Conservation (phyloP, 164 flowering plant species). For the Sedum album region DNA sequence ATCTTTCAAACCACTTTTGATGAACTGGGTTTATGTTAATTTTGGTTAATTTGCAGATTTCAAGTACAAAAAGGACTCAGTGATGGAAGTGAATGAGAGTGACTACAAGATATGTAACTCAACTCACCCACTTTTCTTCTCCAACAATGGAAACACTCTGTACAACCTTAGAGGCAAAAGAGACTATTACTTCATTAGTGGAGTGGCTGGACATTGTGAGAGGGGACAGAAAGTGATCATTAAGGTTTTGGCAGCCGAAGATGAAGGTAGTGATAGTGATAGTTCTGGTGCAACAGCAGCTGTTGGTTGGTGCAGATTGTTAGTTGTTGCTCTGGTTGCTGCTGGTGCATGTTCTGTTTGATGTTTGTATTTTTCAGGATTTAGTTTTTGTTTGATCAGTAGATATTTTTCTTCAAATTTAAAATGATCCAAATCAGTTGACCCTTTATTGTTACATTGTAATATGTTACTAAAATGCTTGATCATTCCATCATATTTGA, state of each 20-base stretch:
- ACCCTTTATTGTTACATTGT: background rate
- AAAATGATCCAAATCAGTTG: no score
- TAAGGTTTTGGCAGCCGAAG: slow-evolving; percentile 28
- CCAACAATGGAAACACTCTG: slow-evolving; percentile 51
- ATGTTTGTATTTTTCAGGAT: background rate
- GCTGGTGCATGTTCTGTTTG: slow-evolving; percentile 8
- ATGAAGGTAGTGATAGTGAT: background rate
- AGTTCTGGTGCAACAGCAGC: slow-evolving; percentile 13
- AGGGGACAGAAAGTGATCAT: slow-evolving; percentile 60
- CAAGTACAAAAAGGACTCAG: slow-evolving; percentile 57
- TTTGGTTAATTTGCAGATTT: slow-evolving; percentile 31
- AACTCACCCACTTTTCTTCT: slow-evolving; percentile 37
- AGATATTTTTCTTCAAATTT: no score
- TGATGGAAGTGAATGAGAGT: slow-evolving; percentile 40
- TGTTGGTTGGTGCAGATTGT: slow-evolving; percentile 8
- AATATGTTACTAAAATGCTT: no score
- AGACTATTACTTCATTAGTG: no score
- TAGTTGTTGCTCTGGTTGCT: slow-evolving; percentile 13
- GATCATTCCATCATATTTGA: background rate
- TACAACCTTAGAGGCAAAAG: slow-evolving; percentile 37
- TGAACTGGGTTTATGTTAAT: background rate
- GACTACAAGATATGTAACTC: slow-evolving; percentile 54
- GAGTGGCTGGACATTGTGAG: slow-evolving; percentile 53
- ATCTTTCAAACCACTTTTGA: background rate
- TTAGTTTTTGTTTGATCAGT: no score